These are phyloP conservation scores for Solidago caesia DNA, from an alignment of 129 eudicot species.

Conservation along the genomic window DNA sequence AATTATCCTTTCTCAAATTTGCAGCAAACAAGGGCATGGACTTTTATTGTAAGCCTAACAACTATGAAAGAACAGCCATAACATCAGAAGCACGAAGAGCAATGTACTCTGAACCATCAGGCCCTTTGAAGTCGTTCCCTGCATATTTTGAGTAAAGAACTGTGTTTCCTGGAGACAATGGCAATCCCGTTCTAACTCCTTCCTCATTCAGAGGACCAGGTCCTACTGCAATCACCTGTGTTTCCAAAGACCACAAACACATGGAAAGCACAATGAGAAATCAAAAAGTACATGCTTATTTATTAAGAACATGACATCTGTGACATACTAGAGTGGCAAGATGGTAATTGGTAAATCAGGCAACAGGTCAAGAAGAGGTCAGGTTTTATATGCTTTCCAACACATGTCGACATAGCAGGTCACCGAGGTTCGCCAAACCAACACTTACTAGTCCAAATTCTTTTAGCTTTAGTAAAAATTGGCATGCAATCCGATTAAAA, in stretches of 20 bases:
- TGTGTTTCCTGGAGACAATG: constrained; percentile 66
- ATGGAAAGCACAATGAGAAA: background rate
- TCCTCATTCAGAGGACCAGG: constrained; percentile 83
- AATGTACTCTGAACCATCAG: constrained; percentile 73
- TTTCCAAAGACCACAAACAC: constrained; percentile 16
- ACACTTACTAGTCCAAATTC: too few species aligned
- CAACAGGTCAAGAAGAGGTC: background rate
- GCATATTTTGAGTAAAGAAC: constrained; percentile 92
- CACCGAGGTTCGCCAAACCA: too few species aligned
- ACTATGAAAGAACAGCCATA: constrained; percentile 84
- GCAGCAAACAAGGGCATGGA: constrained; percentile 15
- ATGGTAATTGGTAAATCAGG: background rate
- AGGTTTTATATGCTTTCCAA: too few species aligned
- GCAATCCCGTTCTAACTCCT: constrained; percentile 67
- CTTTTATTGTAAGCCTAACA: background rate
- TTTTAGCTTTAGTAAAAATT: too few species aligned
- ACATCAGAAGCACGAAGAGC: constrained; percentile 72
- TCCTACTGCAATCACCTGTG: constrained; percentile 87
- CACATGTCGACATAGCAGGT: too few species aligned
- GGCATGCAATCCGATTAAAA: too few species aligned
- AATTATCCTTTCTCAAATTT: constrained; percentile 24
- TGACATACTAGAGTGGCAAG: background rate
- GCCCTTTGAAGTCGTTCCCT: constrained; percentile 76
- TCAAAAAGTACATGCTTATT: background rate
- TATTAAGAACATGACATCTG: background rate